phyloP scores from a whole-genome alignment of 2,329 filamentous ascomycete species.

The Colletotrichum noveboracense region DNA sequence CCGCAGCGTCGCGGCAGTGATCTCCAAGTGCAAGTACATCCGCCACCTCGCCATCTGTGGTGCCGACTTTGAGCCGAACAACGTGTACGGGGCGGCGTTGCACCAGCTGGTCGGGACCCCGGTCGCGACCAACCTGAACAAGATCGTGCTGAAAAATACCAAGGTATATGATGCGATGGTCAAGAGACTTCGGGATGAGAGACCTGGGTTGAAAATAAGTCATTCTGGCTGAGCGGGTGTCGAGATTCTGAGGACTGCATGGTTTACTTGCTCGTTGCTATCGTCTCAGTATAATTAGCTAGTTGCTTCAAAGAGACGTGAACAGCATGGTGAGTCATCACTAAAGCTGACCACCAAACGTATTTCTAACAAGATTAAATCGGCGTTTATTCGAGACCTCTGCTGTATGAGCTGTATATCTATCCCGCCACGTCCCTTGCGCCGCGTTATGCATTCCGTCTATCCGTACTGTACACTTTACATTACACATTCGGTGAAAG shows the following conservation, averaged over 20 bases:
- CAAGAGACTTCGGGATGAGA: background rate
- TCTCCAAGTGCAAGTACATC: background rate
- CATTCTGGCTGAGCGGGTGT: background rate
- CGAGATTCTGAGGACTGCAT: too few species aligned
- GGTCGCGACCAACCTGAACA: background rate
- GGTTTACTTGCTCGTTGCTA: background rate
- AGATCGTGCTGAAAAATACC: background rate
- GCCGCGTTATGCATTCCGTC: slow-evolving; percentile 10
- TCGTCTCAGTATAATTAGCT: background rate
- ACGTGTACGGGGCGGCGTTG: background rate
- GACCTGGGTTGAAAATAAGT: background rate
- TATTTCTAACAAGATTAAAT: background rate
- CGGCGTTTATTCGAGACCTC: background rate
- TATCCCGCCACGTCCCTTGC: background rate
- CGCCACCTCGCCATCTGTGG: background rate
- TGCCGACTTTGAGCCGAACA: background rate
- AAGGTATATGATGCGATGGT: background rate
- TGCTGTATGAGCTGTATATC: slow-evolving; percentile 7
- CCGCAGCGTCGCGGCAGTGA: background rate
- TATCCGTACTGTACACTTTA: slow-evolving; percentile 15
- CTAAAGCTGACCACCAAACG: background rate
- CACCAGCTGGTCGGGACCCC: background rate
- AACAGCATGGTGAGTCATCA: background rate
- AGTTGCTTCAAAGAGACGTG: background rate
- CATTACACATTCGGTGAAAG: slow-evolving; percentile 82